Percentiles rank a stretch among this genome's conserved stretches.
These are phyloP conservation scores for Leccinum truebloodii DNA, from an alignment of 768 basidiomycete species.

Conservation along the genomic window DNA sequence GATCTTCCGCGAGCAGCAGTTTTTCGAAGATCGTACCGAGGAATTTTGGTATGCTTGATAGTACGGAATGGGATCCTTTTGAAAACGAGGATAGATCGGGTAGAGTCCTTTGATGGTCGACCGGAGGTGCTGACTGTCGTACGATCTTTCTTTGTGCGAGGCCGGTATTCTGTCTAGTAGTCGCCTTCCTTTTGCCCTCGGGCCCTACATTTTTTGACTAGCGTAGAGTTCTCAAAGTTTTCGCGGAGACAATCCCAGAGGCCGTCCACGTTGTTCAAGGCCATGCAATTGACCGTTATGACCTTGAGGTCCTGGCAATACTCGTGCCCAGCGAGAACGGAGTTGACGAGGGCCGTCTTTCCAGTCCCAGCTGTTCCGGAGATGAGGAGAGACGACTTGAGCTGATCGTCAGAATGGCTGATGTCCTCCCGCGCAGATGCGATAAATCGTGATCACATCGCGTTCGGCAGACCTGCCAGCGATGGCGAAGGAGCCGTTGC, in stretches of 20 bases:
- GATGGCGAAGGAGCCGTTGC: slow-evolving; percentile 47
- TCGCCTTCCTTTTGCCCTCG: slow-evolving; percentile 49
- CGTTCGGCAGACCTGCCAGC: slow-evolving; percentile 72
- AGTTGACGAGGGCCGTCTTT: slow-evolving; percentile 83
- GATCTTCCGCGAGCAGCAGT: too few species aligned
- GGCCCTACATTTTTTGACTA: slow-evolving; percentile 38
- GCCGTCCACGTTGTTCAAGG: slow-evolving; percentile 61
- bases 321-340: slow-evolving; percentile 51
- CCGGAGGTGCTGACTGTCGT: neutral
- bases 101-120: too few species aligned
- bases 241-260: slow-evolving; percentile 72
- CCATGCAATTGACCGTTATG: slow-evolving; percentile 79
- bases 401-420: slow-evolving; percentile 11
- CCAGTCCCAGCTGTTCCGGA: slow-evolving; percentile 94
- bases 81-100: too few species aligned
- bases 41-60: too few species aligned
- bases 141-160: slow-evolving; percentile 57
- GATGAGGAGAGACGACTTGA: slow-evolving; percentile 68
- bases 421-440: slow-evolving; percentile 46
- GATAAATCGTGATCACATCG: slow-evolving; percentile 60
- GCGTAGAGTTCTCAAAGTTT: slow-evolving; percentile 43
- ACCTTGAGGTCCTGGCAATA: slow-evolving; percentile 45
- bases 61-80: too few species aligned
- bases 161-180: slow-evolving; percentile 47
- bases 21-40: too few species aligned